Evolutionary conservation across 176 grass and related monocot species (phyloP), one percentile per base, ranked within the genome.

Genomic region (Phragmites australis): DNA sequence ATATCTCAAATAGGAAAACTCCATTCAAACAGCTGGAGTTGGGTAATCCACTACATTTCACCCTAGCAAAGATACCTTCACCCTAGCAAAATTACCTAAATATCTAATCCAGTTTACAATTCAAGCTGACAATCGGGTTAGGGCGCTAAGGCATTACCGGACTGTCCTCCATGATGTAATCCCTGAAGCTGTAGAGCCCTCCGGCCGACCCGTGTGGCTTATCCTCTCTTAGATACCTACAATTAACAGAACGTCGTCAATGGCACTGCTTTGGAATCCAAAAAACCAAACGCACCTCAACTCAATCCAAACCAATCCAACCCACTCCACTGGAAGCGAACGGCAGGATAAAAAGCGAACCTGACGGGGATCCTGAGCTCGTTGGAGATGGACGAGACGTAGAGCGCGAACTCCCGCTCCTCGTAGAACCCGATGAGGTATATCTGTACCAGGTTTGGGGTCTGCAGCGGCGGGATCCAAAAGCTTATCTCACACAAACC

Each of bases 401-500:
- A 99, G 25, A 99, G 90, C 18, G 97, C 87, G 81, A 99, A 99
- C 67, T 99, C 93, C 78, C 90, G 84, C 84, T 90, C 93, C 88
- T 99, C 97, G 43, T 96, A 96, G 87, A 99, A 99, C 27, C 93
- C 97, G 65, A 99, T 82, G 72, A 99, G 97, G 81, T 93, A 99
- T 91, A 99, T 91, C 90, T 91, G 97, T n/a, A 47, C 90, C 83
- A 99, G 90, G 82, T 96, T 91, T 19, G 97, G 97, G 88, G 96
- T 96, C 97, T 99, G 84, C 66, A 72, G 71, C 40, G 14, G 61
- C 46, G 81, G 75, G 85, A 82, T 84, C 71, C 48, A 47, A 44
- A 82, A 51, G 65, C 7, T 79, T 16, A 51, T 54, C 30, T 76
- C 47, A 12, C n/a, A 41, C 55, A 55, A 47, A 26, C n/a, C n/a